phyloP scores from a whole-genome alignment of 2,329 filamentous ascomycete genomes.

The Cladophialophora exuberans region DNA sequence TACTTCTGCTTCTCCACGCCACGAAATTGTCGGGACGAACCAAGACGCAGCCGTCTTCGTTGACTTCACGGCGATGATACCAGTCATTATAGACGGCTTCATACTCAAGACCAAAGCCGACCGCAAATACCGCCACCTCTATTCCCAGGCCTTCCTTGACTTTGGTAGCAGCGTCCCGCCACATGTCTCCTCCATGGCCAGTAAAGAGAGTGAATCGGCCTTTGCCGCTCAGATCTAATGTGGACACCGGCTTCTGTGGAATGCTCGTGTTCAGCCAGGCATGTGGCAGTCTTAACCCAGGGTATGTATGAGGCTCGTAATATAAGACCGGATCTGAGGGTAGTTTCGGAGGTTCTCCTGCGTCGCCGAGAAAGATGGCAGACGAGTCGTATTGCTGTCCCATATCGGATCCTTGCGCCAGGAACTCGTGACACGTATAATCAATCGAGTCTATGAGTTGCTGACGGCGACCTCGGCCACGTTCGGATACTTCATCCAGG shows the following conservation, averaged over 20 bases:
- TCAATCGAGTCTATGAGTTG: conserved; percentile 4
- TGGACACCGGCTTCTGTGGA: conserved; percentile 53
- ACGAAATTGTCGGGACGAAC: conserved; percentile 63
- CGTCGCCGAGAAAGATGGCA: conserved; percentile 51
- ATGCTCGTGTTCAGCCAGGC: conserved; percentile 60
- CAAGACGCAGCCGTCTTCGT: conserved; percentile 61
- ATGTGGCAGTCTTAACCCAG: conserved; percentile 63
- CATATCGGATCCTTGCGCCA: conserved; percentile 61
- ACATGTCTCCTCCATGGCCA: conserved; percentile 58
- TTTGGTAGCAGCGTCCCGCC: conserved; percentile 53
- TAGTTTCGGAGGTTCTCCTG: conserved; percentile 33
- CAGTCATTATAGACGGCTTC: conserved; percentile 67
- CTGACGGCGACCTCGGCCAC: not conserved
- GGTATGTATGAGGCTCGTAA: conserved; percentile 56
- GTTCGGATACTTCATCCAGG: conserved; percentile 42
- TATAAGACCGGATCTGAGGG: conserved; percentile 47
- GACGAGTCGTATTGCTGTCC: conserved; percentile 54
- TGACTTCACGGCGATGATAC: conserved; percentile 56
- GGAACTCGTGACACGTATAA: conserved; percentile 44
- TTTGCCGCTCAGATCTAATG: conserved; percentile 62
- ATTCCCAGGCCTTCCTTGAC: conserved; percentile 48
- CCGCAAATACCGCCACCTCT: conserved; percentile 52
- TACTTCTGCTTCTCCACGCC: conserved; percentile 48
- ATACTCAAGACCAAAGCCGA: conserved; percentile 63
- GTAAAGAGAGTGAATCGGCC: conserved; percentile 56